phyloP scores from a whole-genome alignment of 1,284 basidiomycete species.

The Apiotrichum brassicae region DNA sequence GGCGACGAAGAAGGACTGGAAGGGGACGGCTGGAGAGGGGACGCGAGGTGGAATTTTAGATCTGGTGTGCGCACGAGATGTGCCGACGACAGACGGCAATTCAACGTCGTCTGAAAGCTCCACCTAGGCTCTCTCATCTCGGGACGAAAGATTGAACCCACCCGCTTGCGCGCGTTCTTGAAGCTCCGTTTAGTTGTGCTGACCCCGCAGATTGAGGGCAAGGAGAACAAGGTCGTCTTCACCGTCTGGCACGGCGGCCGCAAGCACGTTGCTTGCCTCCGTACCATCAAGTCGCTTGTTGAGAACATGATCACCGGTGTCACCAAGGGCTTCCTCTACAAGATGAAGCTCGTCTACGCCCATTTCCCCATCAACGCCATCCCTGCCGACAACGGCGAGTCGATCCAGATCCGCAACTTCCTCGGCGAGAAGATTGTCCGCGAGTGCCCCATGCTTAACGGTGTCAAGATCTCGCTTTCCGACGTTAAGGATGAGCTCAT shows the following conservation, averaged over 20 bases:
- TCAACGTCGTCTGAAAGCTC: too few relatives aligned
- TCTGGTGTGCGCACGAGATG: too few relatives aligned
- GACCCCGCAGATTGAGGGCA: constrained; percentile 38
- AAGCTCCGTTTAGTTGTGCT: too few relatives aligned
- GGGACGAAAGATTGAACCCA: too few relatives aligned
- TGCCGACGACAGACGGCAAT: too few relatives aligned
- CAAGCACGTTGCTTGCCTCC: constrained; percentile 97
- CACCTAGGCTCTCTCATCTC: too few relatives aligned
- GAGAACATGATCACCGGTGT: constrained; percentile 97
- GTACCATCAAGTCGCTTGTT: constrained; percentile 91
- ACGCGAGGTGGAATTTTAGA: too few relatives aligned
- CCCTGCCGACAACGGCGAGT: constrained; percentile 70
- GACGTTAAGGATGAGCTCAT: constrained; percentile 95
- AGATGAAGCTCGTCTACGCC: constrained; percentile 98
- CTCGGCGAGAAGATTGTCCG: constrained; percentile 72
- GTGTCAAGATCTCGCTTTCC: constrained; percentile 81
- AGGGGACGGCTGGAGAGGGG: too few relatives aligned
- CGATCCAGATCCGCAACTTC: constrained; percentile 97
- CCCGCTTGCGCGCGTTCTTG: too few relatives aligned
- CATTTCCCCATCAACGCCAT: constrained; percentile 99
- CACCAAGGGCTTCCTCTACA: constrained; percentile 98
- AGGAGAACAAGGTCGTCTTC: constrained; percentile 68
- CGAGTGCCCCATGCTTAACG: constrained; percentile 84
- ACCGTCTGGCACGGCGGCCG: constrained; percentile 97
- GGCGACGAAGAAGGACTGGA: too few relatives aligned